Percentiles rank a stretch among this genome's conserved stretches.
These are phyloP conservation scores for Schizosaccharomyces versatilis DNA, from an alignment of 1,139 yeast species.

Conservation along the genomic window DNA sequence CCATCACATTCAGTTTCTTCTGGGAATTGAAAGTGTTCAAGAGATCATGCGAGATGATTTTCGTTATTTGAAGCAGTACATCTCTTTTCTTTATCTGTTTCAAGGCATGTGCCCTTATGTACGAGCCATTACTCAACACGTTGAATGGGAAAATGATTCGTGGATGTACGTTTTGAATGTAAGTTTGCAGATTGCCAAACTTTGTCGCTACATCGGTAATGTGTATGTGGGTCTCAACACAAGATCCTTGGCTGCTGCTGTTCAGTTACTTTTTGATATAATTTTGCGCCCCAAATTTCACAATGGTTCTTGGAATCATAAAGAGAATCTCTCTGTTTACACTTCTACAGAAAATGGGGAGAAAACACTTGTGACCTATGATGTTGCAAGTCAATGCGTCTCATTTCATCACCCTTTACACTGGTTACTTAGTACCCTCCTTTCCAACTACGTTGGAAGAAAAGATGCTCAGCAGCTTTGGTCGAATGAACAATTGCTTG, in stretches of 20 bases:
- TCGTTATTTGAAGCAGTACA: slow-evolving; percentile 23
- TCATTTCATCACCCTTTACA: slow-evolving; percentile 69
- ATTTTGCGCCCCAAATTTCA: background rate
- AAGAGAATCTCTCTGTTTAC: background rate
- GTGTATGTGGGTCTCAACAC: slow-evolving; percentile 15
- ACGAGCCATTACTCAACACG: slow-evolving; percentile 62
- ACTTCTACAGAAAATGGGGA: background rate
- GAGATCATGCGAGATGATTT: slow-evolving; percentile 23
- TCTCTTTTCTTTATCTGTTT: slow-evolving; percentile 45
- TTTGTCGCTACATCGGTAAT: slow-evolving; percentile 20
- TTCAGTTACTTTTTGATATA: background rate
- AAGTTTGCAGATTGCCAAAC: slow-evolving; percentile 27
- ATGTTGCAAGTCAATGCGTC: slow-evolving; percentile 24
- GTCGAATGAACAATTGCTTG: background rate
- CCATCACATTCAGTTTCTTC: slow-evolving; percentile 51
- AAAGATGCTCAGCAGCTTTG: background rate
- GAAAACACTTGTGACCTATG: slow-evolving; percentile 13
- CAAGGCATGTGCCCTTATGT: slow-evolving; percentile 61
- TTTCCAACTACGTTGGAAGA: background rate
- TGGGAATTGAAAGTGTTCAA: slow-evolving; percentile 9
- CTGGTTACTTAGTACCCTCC: slow-evolving; percentile 27
- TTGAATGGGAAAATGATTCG: slow-evolving; percentile 74
- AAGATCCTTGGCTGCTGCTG: slow-evolving; percentile 12
- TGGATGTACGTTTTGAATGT: slow-evolving; percentile 69
- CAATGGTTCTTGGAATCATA: background rate